phyloP scores from a whole-genome alignment of 2,329 filamentous ascomycete genomes.

The Pseudogymnoascus sp. region DNA sequence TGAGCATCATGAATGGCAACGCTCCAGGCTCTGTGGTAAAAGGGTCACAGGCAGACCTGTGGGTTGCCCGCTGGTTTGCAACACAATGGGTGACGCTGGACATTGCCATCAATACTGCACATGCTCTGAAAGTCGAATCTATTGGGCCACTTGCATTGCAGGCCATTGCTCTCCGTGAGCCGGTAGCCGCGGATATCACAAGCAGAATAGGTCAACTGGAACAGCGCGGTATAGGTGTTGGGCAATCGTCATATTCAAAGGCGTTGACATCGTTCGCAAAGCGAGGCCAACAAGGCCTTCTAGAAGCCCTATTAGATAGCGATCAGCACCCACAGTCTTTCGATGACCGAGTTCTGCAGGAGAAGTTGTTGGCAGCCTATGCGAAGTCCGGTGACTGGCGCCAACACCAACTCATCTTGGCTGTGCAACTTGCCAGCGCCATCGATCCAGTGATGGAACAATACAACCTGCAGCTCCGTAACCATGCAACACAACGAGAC shows the following conservation, averaged over 20 bases:
- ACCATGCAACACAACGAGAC: slow-evolving; percentile 29
- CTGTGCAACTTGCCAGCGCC: slow-evolving; percentile 41
- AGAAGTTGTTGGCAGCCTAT: slow-evolving; percentile 44
- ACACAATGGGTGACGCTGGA: slow-evolving; percentile 66
- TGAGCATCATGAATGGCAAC: neutral
- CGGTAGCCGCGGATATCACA: slow-evolving; percentile 47
- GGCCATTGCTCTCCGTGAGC: slow-evolving; percentile 63
- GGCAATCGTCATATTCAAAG: slow-evolving; percentile 55
- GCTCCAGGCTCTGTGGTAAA: neutral
- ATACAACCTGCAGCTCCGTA: slow-evolving; percentile 41
- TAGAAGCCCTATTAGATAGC: slow-evolving; percentile 34
- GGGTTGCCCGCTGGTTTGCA: slow-evolving; percentile 77
- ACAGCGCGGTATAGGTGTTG: slow-evolving; percentile 53
- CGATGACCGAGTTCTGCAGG: slow-evolving; percentile 47
- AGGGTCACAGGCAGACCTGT: slow-evolving; percentile 19
- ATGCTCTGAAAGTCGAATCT: slow-evolving; percentile 60
- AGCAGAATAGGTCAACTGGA: slow-evolving; percentile 54
- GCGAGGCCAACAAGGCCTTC: slow-evolving; percentile 37
- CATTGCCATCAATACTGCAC: slow-evolving; percentile 60
- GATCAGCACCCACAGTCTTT: slow-evolving; percentile 60
- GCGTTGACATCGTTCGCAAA: slow-evolving; percentile 57
- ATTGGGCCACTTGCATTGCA: slow-evolving; percentile 73
- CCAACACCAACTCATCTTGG: slow-evolving; percentile 48
- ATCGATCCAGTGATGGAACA: slow-evolving; percentile 30
- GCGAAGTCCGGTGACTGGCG: slow-evolving; percentile 42